Percentiles rank a stretch among this genome's conserved stretches.
These are phyloP conservation scores for Penicillium sp. DNA, from an alignment of 2,329 filamentous ascomycete species.

Conservation along the genomic window DNA sequence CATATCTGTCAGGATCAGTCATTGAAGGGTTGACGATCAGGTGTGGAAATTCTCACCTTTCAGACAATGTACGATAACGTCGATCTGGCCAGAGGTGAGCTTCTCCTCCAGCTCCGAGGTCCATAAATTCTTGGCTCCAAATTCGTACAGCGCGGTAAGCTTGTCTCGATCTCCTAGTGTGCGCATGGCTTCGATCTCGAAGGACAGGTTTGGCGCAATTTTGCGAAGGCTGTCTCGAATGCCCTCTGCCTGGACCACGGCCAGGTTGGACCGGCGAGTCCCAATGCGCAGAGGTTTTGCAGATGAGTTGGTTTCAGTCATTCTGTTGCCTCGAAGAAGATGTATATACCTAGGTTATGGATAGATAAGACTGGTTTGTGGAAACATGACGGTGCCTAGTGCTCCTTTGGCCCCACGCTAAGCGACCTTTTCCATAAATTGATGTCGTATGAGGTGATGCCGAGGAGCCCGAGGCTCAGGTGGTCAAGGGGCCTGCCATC, in stretches of 20 bases:
- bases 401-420: no score
- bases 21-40: not conserved
- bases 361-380: not conserved
- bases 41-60: slow-evolving; percentile 58
- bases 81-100: slow-evolving; percentile 66
- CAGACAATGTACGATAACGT: slow-evolving; percentile 81
- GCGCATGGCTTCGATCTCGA: slow-evolving; percentile 9
- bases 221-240: slow-evolving; percentile 6
- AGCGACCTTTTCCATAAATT: no score
- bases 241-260: slow-evolving; percentile 16
- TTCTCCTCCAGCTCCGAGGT: slow-evolving; percentile 82
- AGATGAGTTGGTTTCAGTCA: not conserved
- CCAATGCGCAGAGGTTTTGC: slow-evolving; percentile 5
- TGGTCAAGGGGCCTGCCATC: no score
- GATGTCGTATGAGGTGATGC: no score
- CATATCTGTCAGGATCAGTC: slow-evolving; percentile 59
- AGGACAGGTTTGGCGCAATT: slow-evolving; percentile 5
- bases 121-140: slow-evolving; percentile 54
- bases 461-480: no score
- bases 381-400: not conserved
- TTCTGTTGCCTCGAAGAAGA: not conserved
- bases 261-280: slow-evolving; percentile 18
- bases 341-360: no score
- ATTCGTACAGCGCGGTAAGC: slow-evolving; percentile 14
- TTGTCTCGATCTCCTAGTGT: slow-evolving; percentile 16